These are phyloP conservation scores for Luffa aegyptiaca DNA, from an alignment of 306 rosid genomes.

Conservation along the genomic window DNA sequence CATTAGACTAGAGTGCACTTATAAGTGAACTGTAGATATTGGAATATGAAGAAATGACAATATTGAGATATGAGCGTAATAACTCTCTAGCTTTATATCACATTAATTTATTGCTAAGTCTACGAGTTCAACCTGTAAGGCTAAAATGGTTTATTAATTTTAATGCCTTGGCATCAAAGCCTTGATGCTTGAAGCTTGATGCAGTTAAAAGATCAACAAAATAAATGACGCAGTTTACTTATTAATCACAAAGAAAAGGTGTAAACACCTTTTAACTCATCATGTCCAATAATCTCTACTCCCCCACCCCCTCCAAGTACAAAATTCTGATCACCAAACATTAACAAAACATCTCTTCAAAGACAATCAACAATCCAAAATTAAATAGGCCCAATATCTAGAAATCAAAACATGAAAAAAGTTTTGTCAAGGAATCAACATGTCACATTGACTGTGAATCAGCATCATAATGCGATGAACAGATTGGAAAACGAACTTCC, in stretches of 20 bases:
- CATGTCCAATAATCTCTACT: neutral
- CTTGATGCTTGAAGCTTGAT: neutral
- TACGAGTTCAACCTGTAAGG: neutral
- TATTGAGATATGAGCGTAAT: neutral
- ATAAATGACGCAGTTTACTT: neutral
- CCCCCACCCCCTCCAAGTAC: neutral
- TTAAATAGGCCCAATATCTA: neutral
- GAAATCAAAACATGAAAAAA: neutral
- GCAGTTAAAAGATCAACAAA: neutral
- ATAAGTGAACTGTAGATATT: neutral
- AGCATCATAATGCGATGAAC: neutral
- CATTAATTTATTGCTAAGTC: neutral
- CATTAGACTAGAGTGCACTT: neutral
- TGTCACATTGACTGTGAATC: neutral
- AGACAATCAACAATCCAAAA: neutral
- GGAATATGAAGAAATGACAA: neutral
- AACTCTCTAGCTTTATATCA: neutral
- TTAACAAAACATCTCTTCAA: neutral
- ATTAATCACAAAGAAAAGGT: neutral
- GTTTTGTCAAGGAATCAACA: neutral
- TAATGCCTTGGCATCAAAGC: conserved; percentile 1
- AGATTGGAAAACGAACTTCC: neutral
- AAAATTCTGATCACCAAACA: neutral
- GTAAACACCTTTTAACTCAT: neutral
- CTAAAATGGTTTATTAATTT: neutral